Base-by-base conservation (phyloP, 768 basidiomycete species). In the Lentinula sp. region DNA sequence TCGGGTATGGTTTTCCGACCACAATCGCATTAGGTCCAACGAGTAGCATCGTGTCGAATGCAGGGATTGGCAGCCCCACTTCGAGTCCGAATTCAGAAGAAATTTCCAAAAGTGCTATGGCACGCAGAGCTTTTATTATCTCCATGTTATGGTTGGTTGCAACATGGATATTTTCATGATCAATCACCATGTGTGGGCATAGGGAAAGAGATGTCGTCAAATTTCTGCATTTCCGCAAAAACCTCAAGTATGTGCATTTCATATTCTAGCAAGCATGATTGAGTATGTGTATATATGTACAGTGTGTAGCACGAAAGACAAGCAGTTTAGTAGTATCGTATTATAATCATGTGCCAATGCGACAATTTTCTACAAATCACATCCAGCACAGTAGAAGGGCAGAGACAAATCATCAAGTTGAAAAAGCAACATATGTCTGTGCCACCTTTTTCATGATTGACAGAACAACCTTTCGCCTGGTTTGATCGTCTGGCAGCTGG, bases 391-490 rank as follows among this genome's bases (percentile, higher is more conserved):
- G 21, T 7, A 16, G 45, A 46, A 34, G 15, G n/a, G 18, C 48
- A 31, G 9, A 51, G 34, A 6, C 28, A 18, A 18, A 46, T 51
- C 3, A 51, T 51, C n/a, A 56, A 40, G 53, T 8, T 35, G 13
- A 34, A 40, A 35, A 6, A 42, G 54, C 56, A 28, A 59, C 43
- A 60, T 60, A 52, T 18, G 45, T 52, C 39, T 42, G 56, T 4
- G 40, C 69, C 13, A 71, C 73, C 54, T 70, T 63, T 66, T 82
- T 89, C 70, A 92, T 66, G 46, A 80, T 71, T 53, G 62, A 75
- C 53, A 93, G 67, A 10, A 88, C 73, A 66, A 86, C 81, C 65
- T 75, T 76, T 61, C 74, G 76, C 65, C 80, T 78, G 15, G 81
- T 80, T 4, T 74, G 69, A 68, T 90, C 81, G 18, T 78, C 78